Conservation (phyloP, 192 early-diverging fungal genomes). For the Entomortierella parvispora region DNA sequence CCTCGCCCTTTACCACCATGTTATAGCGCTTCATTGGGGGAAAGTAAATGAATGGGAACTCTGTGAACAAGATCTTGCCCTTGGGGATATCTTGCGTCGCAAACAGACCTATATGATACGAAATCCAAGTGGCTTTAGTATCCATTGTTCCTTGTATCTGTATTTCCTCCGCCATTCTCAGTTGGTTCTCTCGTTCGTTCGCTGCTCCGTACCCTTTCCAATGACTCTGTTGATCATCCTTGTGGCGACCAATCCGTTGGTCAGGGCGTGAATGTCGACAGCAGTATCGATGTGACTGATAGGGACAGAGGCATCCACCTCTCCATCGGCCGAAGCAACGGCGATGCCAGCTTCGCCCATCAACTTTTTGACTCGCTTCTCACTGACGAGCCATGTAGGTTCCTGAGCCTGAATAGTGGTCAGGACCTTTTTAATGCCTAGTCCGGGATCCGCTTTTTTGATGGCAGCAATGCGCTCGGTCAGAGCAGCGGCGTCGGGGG, state of each 20-base stretch:
- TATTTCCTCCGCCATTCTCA: too few species aligned
- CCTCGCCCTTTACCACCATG: slow-evolving; percentile 52
- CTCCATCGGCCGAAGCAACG: slow-evolving; percentile 48
- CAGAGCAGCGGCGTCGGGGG: slow-evolving; percentile 42
- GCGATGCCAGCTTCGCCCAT: slow-evolving; percentile 59
- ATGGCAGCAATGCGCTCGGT: slow-evolving; percentile 52
- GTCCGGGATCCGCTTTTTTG: slow-evolving; percentile 59
- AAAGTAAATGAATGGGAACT: slow-evolving; percentile 67
- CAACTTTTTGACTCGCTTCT: slow-evolving; percentile 71
- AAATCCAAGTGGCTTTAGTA: too few species aligned
- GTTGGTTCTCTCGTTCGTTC: too few species aligned
- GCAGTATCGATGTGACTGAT: slow-evolving; percentile 60
- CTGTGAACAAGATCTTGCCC: slow-evolving; percentile 61
- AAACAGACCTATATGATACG: slow-evolving; percentile 60
- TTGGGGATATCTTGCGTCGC: slow-evolving; percentile 61
- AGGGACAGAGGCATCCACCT: slow-evolving; percentile 61
- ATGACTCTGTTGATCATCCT: slow-evolving; percentile 47
- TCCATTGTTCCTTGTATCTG: too few species aligned
- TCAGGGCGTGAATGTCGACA: slow-evolving; percentile 51
- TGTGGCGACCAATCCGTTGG: slow-evolving; percentile 45
- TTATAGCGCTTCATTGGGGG: slow-evolving; percentile 66
- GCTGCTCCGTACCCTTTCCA: slow-evolving; percentile 54
- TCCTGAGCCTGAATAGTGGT: slow-evolving; percentile 50
- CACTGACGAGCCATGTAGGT: slow-evolving; percentile 66
- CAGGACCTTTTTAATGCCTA: slow-evolving; percentile 63